These are phyloP conservation scores for Pythium dissotocum DNA, from an alignment of 352 stramenopile genomes.

Conservation along the genomic window DNA sequence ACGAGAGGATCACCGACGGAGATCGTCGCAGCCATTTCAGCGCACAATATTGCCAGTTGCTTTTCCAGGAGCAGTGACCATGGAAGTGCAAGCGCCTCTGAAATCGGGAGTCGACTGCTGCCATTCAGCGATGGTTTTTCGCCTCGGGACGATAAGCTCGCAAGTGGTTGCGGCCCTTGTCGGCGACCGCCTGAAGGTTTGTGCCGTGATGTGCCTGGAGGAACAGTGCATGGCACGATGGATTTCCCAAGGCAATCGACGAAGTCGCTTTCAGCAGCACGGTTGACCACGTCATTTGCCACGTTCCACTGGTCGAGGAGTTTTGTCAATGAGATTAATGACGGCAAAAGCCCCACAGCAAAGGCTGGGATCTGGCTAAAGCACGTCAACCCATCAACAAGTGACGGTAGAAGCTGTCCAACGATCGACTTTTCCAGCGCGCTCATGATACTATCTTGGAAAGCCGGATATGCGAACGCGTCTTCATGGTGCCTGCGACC, in stretches of 20 bases:
- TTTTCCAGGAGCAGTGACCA: conserved; percentile 29
- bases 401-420: conserved; percentile 14
- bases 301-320: conserved; percentile 25
- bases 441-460: background rate
- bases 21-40: conserved; percentile 16
- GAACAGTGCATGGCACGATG: background rate
- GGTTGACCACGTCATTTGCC: background rate
- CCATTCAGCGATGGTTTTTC: background rate
- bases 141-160: background rate
- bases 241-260: conserved; percentile 10
- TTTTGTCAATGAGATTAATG: conserved; percentile 10
- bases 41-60: conserved; percentile 27
- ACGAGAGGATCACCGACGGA: conserved; percentile 17
- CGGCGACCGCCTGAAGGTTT: background rate
- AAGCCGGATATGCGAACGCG: conserved; percentile 8
- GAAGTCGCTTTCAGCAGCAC: conserved; percentile 6
- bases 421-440: conserved; percentile 18
- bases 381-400: conserved; percentile 10
- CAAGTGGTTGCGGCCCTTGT: background rate
- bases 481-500: background rate
- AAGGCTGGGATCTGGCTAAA: conserved; percentile 23
- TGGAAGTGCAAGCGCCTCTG: conserved; percentile 8
- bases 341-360: conserved; percentile 13
- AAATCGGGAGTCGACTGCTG: conserved; percentile 2
- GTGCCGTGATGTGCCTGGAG: background rate